Evolutionary conservation across 768 basidiomycete genomes (phyloP).

Genomic region (Pleurotus ostreatus): DNA sequence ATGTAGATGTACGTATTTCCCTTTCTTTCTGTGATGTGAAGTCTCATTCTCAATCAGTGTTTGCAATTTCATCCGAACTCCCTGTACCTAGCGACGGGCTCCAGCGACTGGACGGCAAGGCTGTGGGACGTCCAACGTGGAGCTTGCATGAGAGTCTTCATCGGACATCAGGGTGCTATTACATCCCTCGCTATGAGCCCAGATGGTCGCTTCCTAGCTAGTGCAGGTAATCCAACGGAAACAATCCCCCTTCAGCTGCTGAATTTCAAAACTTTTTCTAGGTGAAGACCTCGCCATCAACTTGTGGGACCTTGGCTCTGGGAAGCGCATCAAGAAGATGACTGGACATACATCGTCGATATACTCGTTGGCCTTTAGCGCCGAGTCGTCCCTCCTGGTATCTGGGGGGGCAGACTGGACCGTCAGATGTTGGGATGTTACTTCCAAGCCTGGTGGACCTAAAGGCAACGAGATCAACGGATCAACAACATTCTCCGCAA

Average conservation of each 20-base stretch:
- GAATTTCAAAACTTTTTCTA: slow-evolving; percentile 19
- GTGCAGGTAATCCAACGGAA: slow-evolving; percentile 52
- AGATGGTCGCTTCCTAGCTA: slow-evolving; percentile 91
- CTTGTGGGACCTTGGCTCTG: slow-evolving; percentile 96
- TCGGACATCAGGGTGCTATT: slow-evolving; percentile 89
- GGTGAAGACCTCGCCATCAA: slow-evolving; percentile 92
- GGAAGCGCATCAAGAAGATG: slow-evolving; percentile 94
- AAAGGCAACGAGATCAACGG: slow-evolving; percentile 48
- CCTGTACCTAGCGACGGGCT: slow-evolving; percentile 94
- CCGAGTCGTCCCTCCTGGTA: slow-evolving; percentile 85
- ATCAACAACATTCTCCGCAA: not conserved
- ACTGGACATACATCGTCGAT: slow-evolving; percentile 87
- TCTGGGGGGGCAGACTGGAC: slow-evolving; percentile 95
- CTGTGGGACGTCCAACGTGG: slow-evolving; percentile 99
- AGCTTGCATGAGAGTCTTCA: slow-evolving; percentile 89
- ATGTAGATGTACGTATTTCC: slow-evolving; percentile 80
- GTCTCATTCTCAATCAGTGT: slow-evolving; percentile 48
- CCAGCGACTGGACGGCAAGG: slow-evolving; percentile 92
- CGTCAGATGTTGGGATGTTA: slow-evolving; percentile 98
- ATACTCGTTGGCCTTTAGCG: slow-evolving; percentile 87
- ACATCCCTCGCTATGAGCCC: slow-evolving; percentile 87
- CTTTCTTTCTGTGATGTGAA: slow-evolving; percentile 3
- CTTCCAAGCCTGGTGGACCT: slow-evolving; percentile 58
- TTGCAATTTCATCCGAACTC: slow-evolving; percentile 97
- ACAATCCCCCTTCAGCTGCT: slow-evolving; percentile 1